Evolutionary conservation across 768 basidiomycete genomes (phyloP).

Genomic region (Clavaria fumosa): DNA sequence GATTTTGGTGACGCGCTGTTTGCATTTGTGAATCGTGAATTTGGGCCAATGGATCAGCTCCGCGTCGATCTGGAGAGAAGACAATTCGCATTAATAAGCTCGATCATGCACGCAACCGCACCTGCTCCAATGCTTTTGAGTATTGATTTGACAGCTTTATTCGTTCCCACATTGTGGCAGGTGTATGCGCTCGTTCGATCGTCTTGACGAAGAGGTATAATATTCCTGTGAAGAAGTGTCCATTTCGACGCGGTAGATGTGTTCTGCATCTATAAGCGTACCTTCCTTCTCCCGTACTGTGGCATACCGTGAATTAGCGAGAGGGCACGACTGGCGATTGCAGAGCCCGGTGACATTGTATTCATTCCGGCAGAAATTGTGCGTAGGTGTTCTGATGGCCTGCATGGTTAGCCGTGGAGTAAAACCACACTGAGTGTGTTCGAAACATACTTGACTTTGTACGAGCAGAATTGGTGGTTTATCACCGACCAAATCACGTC

Average conservation of each 20-base stretch:
- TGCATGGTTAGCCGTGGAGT: background rate
- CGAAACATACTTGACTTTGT: slow-evolving; percentile 89
- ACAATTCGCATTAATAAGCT: background rate
- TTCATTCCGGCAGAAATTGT: slow-evolving; percentile 98
- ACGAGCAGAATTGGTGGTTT: slow-evolving; percentile 92
- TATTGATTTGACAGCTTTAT: slow-evolving; percentile 90
- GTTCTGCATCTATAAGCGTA: slow-evolving; percentile 15
- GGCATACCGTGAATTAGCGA: slow-evolving; percentile 96
- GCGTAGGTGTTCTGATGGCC: slow-evolving; percentile 62
- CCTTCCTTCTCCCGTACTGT: slow-evolving; percentile 97
- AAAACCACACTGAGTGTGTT: background rate
- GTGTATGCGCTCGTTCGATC: slow-evolving; percentile 91
- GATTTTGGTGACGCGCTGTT: slow-evolving; percentile 97
- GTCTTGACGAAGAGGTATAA: slow-evolving; percentile 95
- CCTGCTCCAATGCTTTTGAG: slow-evolving; percentile 89
- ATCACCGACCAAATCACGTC: slow-evolving; percentile 98
- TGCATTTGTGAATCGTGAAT: slow-evolving; percentile 96
- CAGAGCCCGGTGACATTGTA: slow-evolving; percentile 97
- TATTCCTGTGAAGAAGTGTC: slow-evolving; percentile 32
- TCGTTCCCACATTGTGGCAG: slow-evolving; percentile 95
- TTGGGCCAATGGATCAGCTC: slow-evolving; percentile 98
- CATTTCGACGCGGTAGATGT: background rate
- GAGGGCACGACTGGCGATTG: slow-evolving; percentile 85
- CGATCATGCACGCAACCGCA: slow-evolving; percentile 18
- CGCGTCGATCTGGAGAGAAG: slow-evolving; percentile 62